Base-by-base conservation (phyloP, 108 stramenopile genomes). In the Cyclotella baltica region DNA sequence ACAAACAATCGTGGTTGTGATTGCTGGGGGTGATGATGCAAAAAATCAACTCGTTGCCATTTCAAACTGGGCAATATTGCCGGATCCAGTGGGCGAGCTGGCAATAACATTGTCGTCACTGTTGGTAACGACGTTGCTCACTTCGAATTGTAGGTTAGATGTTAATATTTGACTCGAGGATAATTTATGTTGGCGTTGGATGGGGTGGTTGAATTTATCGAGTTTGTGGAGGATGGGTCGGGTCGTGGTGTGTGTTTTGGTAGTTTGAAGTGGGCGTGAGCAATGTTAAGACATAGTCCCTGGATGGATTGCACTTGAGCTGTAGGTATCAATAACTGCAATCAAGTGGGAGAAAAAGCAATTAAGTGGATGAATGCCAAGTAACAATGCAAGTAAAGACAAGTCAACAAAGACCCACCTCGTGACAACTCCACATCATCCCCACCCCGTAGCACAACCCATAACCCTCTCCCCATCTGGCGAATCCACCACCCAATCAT, bases 61-160 rank as follows among this genome's bases (percentile, higher is more conserved):
- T 81, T 98, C 98, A 67, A 98, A 96, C 56, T 97, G 68, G 1
- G 72, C 85, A 0, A 98, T 98, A 78, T 99, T 99, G 16, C 99
- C 99, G 0, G 98, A 94, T 1, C 99, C 98, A 8, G 99, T 99
- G 25, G 99, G 99, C 15, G 99, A 98, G 34, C 96, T 95, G 3
- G 99, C 88, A 15, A 99, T 93, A 9, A 99, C 80, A 81, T 98
- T 98, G 64, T 94, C 92, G 72, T 97, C 59, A n/a, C 59, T 61
- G 31, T 61, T 61, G 59, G 59, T 31, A 61, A 61, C 34, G 31
- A 57, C 23, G n/a, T 70, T 51, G 29, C 50, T 36, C 62, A 96
- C 57, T 80, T 92, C 91, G 9, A 92, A 91, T 59, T 96, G 95
- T 29, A 96, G 33, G 61, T 85, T 87, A 25, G 36, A 23, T n/a